Percentiles rank a stretch among this genome's conserved stretches.
These are phyloP conservation scores for Aureobasidium sp. DNA, from an alignment of 2,329 filamentous ascomycete genomes.

Conservation along the genomic window DNA sequence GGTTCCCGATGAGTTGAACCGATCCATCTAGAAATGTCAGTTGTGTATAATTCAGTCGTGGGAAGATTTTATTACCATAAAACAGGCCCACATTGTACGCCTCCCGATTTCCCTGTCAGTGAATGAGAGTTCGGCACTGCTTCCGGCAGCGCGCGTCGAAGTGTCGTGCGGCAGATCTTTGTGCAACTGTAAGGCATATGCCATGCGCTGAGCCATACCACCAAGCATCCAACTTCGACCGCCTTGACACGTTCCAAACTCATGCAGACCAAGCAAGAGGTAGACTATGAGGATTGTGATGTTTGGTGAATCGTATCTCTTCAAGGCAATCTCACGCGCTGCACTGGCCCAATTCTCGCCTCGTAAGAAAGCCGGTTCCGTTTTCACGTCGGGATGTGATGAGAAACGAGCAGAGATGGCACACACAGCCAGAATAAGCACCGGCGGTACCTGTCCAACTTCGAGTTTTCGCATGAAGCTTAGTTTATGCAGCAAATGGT, in stretches of 20 bases:
- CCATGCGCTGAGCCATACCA: slow-evolving; percentile 93
- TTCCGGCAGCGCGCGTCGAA: slow-evolving; percentile 17
- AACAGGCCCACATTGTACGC: slow-evolving; percentile 96
- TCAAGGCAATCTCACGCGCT: slow-evolving; percentile 79
- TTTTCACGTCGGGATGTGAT: slow-evolving; percentile 70
- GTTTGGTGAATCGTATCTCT: slow-evolving; percentile 87
- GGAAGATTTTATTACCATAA: slow-evolving; percentile 39
- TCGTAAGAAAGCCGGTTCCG: slow-evolving; percentile 70
- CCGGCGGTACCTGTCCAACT: slow-evolving; percentile 72
- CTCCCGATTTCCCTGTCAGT: slow-evolving; percentile 88
- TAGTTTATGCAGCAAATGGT: slow-evolving; percentile 89
- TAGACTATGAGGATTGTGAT: slow-evolving; percentile 92
- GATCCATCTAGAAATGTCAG: slow-evolving; percentile 56
- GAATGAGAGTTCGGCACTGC: slow-evolving; percentile 49
- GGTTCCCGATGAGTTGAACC: slow-evolving; percentile 92
- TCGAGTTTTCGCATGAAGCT: slow-evolving; percentile 90
- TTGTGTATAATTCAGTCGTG: neutral
- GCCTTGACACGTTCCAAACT: slow-evolving; percentile 95
- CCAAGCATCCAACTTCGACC: slow-evolving; percentile 93
- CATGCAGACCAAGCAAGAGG: slow-evolving; percentile 79
- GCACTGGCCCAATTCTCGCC: slow-evolving; percentile 86
- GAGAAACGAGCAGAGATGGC: slow-evolving; percentile 94
- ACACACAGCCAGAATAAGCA: slow-evolving; percentile 87
- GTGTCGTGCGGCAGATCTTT: slow-evolving; percentile 72
- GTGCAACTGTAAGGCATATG: slow-evolving; percentile 88